Base-by-base conservation (phyloP, 2,329 filamentous ascomycete species). In the Sarocladium brachiariae region DNA sequence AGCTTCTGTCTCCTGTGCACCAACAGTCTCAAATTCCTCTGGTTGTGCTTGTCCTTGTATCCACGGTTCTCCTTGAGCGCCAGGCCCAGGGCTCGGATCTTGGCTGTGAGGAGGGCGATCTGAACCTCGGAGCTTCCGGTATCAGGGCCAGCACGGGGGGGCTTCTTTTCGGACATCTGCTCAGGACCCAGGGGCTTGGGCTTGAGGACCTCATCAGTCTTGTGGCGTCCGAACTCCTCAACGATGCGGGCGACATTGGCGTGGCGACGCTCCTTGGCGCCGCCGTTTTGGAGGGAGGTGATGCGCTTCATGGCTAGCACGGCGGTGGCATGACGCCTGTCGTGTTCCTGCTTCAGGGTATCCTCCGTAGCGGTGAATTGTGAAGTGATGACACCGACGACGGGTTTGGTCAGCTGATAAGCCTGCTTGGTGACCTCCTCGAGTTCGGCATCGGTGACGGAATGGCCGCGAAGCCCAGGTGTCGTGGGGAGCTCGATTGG, bases 91-190 rank as follows among this genome's bases (percentile, higher is more conserved):
- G 86, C 83, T 55, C 89, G 78, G 64, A 99, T 99, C 77, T 96
- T 97, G 52, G 89, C 81, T 2, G 93, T 99, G 65, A 99, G 69
- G 59, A 99, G 95, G 41, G 90, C 91, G 57, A 95, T 89, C 74
- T 99, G 93, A n/a, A 99, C 95, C 70, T 99, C 93, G 6, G 89
- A 89, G 60, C 89, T 95, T 31, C 93, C 93, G 1, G 92, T 99
- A 65, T 99, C 93, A 4, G 86, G 87, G 0, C 93, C 93, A n/a
- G 84, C 82, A 27, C 95, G 85, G 23, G 58, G 57, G 52, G 67
- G 71, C 70, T 60, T 68, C 9, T 18, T 14, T 58, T 65, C 63
- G 14, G 59, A 63, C 50, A 69, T 62, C 59, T 71, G 62, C 53
- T 64, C 54, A 11, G 30, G 18, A 21, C 7, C 31, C 34, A 74